Base-by-base conservation (phyloP, 2,329 filamentous ascomycete species). In the Paecilomyces niveus region DNA sequence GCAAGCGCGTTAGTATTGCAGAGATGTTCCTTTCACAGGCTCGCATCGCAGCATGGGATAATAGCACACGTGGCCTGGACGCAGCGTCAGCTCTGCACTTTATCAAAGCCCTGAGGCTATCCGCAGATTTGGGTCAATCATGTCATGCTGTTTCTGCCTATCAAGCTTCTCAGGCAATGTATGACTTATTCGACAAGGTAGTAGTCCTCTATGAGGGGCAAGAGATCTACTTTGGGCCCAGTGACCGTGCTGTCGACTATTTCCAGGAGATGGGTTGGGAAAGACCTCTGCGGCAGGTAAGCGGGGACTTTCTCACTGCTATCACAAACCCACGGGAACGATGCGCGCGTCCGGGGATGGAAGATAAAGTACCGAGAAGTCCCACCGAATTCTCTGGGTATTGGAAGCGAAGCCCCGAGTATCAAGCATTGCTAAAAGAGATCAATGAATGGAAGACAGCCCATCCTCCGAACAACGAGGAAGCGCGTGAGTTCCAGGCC, bases 151-250 rank as follows among this genome's bases (percentile, higher is more conserved):
- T 85, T n/a, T 81, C 83, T 1, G 83, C 85, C 32, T 86, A 85
- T 66, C 77, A 80, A 64, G 77, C 77, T 35, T 76, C 76, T 6
- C 76, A 80, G 63, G 75, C 68, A 57, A 73, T 77, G 50, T 79
- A 79, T 55, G 80, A 85, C 60, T 74, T 45, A n/a, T 92, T 92
- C 63, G 88, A 92, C 71, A 91, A 90, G 69, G 84, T 84, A 0
- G 80, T 84, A 0, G 86, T 92, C 0, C 76, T 92, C 0, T 90
- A 92, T 67, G 87, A 91, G 64, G 89, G 89, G 1, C 81, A 86
- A 1, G 84, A 92, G 68, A 92, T 93, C 65, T 93, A 86, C 75
- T 92, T 88, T 63, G 90, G 89, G 0, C 82, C 81, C 0, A 83
- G 85, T 0, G 69, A 68, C 5, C 74, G 80, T 2, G 89, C 89